Evolutionary conservation across 1,139 yeast species (phyloP), one percentile per base, ranked within the genome.

Genomic region (Kodamaea arcana): DNA sequence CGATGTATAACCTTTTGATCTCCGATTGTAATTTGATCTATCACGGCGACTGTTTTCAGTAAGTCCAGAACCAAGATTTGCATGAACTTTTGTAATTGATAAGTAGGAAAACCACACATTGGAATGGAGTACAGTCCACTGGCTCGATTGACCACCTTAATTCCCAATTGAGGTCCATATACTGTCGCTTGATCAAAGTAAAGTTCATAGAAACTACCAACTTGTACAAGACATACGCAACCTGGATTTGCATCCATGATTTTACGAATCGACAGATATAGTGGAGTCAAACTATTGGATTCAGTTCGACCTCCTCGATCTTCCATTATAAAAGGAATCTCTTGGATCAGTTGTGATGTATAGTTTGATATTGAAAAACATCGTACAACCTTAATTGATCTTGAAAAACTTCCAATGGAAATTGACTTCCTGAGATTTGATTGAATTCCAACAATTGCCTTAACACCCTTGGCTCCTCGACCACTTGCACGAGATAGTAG

Each of bases 31-130:
- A 64, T 72, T 52, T 88, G 97, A 40, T 88, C 94, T 14, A 87
- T 76, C 14, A 90, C 70, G 0, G 92, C 95, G 0, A 88, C 97
- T 34, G 80, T 82, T 31, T 70, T 71, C 4, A 78, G 80, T 24
- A 75, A 59, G 31, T 81, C 86, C 39, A 80, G 79, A 1, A 90
- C 94, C 30, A 90, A 68, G 3, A 78, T 66, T 48, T 80, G 79
- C 27, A 88, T 73, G 48, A 85, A 88, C 41, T 87, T 75, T 37
- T 81, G 84, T 22, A 88, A 58, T 44, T 82, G 88, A 32, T 61
- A 61, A 8, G 73, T 65, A 0, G 98, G 97, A 50, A 92, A 92
- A 0, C 98, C 98, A 0, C 97, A 87, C 85, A 92, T 87, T 1
- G 95, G 78, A 1, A 88, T 77, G 7, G 58, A 59, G 30, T 69